Evolutionary conservation across 208 protist genomes (phyloP), one percentile per base, ranked within the genome.

Genomic region (Trypanosoma brucei): DNA sequence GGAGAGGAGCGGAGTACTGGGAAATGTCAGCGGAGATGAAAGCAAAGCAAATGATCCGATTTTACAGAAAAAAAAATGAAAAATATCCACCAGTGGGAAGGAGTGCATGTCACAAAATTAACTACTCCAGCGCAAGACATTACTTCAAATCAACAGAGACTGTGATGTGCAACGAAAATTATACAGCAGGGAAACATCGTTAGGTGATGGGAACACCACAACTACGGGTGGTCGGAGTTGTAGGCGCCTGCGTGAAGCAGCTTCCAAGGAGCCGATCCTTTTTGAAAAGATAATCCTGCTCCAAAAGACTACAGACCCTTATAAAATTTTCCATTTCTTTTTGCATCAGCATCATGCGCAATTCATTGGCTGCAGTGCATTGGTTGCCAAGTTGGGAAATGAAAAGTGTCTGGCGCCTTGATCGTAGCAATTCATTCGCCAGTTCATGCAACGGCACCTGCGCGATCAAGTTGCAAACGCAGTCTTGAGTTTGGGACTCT

Each of bases 391-490:
- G 56, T 13, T 44, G 7, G 3, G 34, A 58, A 55, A 65, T 13
- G 13, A 62, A n/a, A 38, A 50, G 59, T 45, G 56, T 48, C 37
- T 70, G 65, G 8, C 55, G 53, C 45, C 49, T 11, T 8, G 33
- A 59, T 6, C 49, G 65, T 35, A 70, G 36, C 34, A 70, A 45
- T 38, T 70, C 48, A 53, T 70, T 70, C 42, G 56, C 55, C 65
- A 70, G 55, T 34, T 70, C 65, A 39, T 63, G 46, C 4, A 55
- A 35, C 13, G 53, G 46, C 65, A 70, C 38, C 42, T 42, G 53
- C 49, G 62, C 62, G 33, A 68, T 68, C 62, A 59, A 51, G 53
- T 36, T 14, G 36, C 62, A 68, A 0, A 68, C 53, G 34, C 62
- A 68, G 40, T 40, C 54, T 44, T 13, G 54, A 31, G 9, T 11